These are phyloP conservation scores for Cryphonectria parasitica DNA, from an alignment of 2,329 filamentous ascomycete genomes.

Conservation along the genomic window DNA sequence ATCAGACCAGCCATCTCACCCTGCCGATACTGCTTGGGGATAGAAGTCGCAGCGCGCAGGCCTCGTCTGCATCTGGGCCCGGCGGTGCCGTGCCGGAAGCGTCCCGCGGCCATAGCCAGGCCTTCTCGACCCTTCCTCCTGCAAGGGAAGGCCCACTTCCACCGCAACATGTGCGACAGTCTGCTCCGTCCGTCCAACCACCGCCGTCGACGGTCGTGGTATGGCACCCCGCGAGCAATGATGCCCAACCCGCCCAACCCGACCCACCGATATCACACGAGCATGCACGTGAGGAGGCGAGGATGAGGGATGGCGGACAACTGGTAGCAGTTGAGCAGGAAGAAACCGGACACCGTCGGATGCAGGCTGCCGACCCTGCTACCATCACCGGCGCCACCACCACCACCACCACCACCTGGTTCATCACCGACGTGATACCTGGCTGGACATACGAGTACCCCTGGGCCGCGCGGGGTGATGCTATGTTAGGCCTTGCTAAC, in stretches of 20 bases:
- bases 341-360: constrained; percentile 5
- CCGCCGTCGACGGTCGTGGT: not conserved
- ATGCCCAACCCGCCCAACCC: constrained; percentile 34
- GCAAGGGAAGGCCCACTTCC: constrained; percentile 20
- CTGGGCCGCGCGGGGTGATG: constrained; percentile 1
- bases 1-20: constrained; percentile 33
- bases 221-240: not conserved
- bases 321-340: constrained; percentile 4
- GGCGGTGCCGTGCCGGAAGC: constrained; percentile 4
- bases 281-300: constrained; percentile 17
- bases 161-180: constrained; percentile 13
- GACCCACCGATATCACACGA: constrained; percentile 27
- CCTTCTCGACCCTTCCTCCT: constrained; percentile 23
- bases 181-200: constrained; percentile 13
- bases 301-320: not conserved
- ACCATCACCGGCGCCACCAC: not conserved
- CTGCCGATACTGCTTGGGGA: constrained; percentile 25
- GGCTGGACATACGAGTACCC: not conserved
- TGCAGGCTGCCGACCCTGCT: constrained; percentile 11
- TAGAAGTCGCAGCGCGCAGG: not conserved
- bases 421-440: not conserved
- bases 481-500: constrained; percentile 37
- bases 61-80: constrained; percentile 15
- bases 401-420: not conserved
- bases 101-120: constrained; percentile 9